Base-by-base conservation (phyloP, 176 grass and related monocot genomes). In the Areca catechu region DNA sequence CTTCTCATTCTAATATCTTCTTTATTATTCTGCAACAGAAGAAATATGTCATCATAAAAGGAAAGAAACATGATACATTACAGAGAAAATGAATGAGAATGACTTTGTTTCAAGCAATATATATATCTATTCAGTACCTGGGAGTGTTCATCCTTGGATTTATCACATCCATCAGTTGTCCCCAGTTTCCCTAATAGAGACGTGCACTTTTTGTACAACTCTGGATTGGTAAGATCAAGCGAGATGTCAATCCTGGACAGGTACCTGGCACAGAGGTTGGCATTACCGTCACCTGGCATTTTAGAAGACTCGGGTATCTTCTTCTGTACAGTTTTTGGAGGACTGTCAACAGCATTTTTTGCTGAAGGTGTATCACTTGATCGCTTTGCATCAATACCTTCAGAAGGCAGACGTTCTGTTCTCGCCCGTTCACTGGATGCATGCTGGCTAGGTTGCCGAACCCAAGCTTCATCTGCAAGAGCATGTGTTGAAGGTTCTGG, bases 231-330 rank as follows among this genome's bases (percentile, higher is more conserved):
- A 59, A 78, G 76, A 25, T 28, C 49, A 51, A 53, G 51, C 3
- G 76, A 78, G 37, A 78, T 58, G 48, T 65, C 67, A 71, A 78
- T 52, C 53, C 30, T 60, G 53, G 56, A 58, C 34, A 78, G 47
- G 49, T 78, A 78, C 20, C 10, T 78, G 65, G 18, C 28, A 68
- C 67, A 64, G 52, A 71, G 70, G 6, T 7, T 16, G 71, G 67
- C 51, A 21, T 19, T 43, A 51, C 65, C 53, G 37, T 43, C 53
- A n/a, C 29, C 24, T 17, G 62, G 22, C 25, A 27, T 62, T 58
- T 16, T 71, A 52, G 54, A 58, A 65, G 76, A 61, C 27, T 49
- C 60, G 53, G 25, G 56, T 16, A 48, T 28, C 22, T n/a, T 63
- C 17, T 78, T 53, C 57, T 53, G 56, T 59, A 17, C 52, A 48